Evolutionary conservation across 305 asterid genomes (phyloP), one percentile per base, ranked within the genome.

Genomic region (Petunia hybrid): DNA sequence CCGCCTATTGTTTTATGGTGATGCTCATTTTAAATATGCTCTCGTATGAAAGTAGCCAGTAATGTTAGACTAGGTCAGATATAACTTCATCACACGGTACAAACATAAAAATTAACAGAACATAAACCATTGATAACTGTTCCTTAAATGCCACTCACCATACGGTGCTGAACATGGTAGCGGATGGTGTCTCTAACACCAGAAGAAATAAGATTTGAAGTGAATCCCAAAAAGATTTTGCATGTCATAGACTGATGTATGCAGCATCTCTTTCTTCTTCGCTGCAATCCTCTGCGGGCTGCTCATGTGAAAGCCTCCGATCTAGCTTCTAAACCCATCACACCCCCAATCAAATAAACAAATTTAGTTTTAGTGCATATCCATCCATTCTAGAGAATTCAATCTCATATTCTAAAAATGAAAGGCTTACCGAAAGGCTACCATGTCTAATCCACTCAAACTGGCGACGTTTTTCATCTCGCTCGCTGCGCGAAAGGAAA

Each of bases 251-350:
- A 91, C 62, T 87, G 76, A 98, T 88, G 84, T 87, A 93, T 42
- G 83, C 84, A 13, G 82, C 85, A 42, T 87, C 89, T 76, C 85
- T 89, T 87, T 93, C 98, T 86, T 90, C 97, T 69, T 91, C 91
- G n/a, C 87, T 79, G 88, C 97, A 89, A 86, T 91, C 95, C 69
- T 94, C 98, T 0, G 83, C 67, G 16, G 82, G 84, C 80, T 82
- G 63, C 89, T 96, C 99, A 81, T 93, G 90, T 8, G 95, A 91
- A 36, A 96, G 99, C 92, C 95, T 94, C 99, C 99, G 94, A 82
- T 92, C 92, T 86, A 93, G 90, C 99, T 96, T 91, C 88, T 22
- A 89, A 67, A 85, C 83, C 86, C 86, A 85, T 64, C 55, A 22
- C 83, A 82, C 83, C 73, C 76, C 67, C 67, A 68, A 75, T 31